Evolutionary conservation across 2,329 filamentous ascomycete genomes (phyloP).

Genomic region (Coniochaeta sp.): DNA sequence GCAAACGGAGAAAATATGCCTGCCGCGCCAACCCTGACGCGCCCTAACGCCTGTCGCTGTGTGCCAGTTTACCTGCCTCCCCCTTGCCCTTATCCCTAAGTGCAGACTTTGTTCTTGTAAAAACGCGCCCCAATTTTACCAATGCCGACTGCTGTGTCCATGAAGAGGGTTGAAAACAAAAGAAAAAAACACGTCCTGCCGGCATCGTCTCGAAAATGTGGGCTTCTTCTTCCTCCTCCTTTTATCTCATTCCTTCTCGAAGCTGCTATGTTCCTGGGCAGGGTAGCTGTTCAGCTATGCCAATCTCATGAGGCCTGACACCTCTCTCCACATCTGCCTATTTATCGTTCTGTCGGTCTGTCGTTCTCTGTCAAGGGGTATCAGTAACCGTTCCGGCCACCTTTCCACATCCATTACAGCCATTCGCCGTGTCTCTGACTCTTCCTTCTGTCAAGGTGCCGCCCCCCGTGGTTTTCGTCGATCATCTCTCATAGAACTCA

Average conservation of each 20-base stretch:
- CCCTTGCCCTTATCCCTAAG: background rate
- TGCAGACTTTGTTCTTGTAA: background rate
- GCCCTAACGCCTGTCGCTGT: constrained; percentile 12
- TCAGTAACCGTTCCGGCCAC: background rate
- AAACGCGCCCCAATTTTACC: background rate
- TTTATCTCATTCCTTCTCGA: background rate
- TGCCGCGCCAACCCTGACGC: background rate
- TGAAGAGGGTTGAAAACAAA: background rate
- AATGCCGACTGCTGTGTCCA: background rate
- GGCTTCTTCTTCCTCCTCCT: too few species aligned
- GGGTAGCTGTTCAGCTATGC: background rate
- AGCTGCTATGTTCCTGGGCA: background rate
- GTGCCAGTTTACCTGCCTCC: background rate
- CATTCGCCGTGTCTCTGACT: background rate
- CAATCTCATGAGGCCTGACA: background rate
- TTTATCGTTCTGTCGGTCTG: background rate
- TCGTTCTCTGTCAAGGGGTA: background rate
- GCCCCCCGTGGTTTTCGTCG: background rate
- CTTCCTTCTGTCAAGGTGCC: background rate
- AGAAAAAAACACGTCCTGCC: background rate
- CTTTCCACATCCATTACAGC: background rate
- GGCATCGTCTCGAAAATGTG: background rate
- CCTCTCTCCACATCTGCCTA: background rate
- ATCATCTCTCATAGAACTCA: constrained; percentile 35
- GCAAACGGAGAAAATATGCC: constrained; percentile 3